Conservation (phyloP, 345 rosid species). For the Acer campestre region DNA sequence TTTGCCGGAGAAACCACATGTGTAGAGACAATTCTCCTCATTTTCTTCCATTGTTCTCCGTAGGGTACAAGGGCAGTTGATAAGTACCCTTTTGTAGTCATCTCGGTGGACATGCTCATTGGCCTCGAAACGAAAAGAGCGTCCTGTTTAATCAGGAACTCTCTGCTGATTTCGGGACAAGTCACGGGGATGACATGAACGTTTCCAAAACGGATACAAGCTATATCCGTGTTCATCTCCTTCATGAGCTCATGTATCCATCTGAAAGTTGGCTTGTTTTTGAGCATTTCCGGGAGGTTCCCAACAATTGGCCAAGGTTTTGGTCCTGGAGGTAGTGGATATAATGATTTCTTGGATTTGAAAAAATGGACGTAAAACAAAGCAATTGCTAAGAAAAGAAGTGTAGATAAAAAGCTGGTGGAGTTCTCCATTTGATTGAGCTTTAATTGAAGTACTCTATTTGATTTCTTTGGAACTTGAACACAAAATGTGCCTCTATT, state of each 20-base stretch:
- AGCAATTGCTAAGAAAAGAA: background rate
- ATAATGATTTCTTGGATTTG: background rate
- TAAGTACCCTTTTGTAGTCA: constrained; percentile 28
- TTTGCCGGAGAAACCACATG: constrained; percentile 5
- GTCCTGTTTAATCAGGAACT: constrained; percentile 43
- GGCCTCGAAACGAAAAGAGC: constrained; percentile 41
- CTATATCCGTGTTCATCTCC: constrained; percentile 44
- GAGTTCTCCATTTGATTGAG: background rate
- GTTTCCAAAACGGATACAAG: constrained; percentile 44
- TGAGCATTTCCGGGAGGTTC: constrained; percentile 36
- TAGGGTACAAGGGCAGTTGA: constrained; percentile 12
- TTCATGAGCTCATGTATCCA: constrained; percentile 54
- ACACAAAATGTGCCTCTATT: too few relatives aligned
- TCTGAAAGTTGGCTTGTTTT: constrained; percentile 33
- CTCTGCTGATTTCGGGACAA: constrained; percentile 41
- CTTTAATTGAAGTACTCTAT: too few relatives aligned
- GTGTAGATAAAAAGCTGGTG: background rate
- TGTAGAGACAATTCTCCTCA: too few relatives aligned
- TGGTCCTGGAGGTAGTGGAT: constrained; percentile 45
- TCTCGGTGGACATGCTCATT: constrained; percentile 26
- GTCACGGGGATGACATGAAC: constrained; percentile 43
- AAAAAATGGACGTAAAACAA: background rate
- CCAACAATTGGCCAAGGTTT: constrained; percentile 46
- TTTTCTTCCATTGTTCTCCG: too few relatives aligned
- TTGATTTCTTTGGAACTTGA: too few relatives aligned